A percentile compares a stretch with the other conserved stretches of the same genome.
These are phyloP conservation scores for Aschersonia sp. DNA, from an alignment of 2,329 filamentous ascomycete species.

Conservation along the genomic window DNA sequence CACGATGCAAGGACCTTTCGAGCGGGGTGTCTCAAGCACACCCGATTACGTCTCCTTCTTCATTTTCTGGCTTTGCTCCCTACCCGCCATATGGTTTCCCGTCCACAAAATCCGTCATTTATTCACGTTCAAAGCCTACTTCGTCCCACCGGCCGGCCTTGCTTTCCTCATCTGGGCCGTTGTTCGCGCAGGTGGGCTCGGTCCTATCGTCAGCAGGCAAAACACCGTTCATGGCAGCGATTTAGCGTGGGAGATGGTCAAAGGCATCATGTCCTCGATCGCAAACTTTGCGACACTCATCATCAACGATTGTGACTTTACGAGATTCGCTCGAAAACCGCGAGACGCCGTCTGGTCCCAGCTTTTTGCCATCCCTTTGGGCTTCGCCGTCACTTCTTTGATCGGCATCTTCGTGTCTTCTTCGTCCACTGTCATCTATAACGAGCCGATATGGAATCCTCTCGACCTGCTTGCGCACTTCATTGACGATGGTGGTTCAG, in stretches of 20 bases:
- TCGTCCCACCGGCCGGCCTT: slow-evolving; percentile 72
- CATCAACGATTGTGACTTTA: slow-evolving; percentile 69
- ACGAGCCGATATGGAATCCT: slow-evolving; percentile 58
- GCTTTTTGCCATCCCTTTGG: slow-evolving; percentile 55
- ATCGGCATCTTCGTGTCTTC: slow-evolving; percentile 71
- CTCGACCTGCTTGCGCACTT: slow-evolving; percentile 52
- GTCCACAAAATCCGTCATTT: slow-evolving; percentile 80
- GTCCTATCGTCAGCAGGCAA: slow-evolving; percentile 63
- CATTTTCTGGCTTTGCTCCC: slow-evolving; percentile 68
- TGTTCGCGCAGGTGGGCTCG: slow-evolving; percentile 66
- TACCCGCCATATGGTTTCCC: slow-evolving; percentile 80
- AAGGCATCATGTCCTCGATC: slow-evolving; percentile 77
- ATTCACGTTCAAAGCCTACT: slow-evolving; percentile 78
- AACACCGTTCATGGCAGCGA: slow-evolving; percentile 48
- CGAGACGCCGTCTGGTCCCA: slow-evolving; percentile 70
- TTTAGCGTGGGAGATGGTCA: slow-evolving; percentile 70
- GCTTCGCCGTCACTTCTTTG: slow-evolving; percentile 69
- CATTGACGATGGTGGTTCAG: slow-evolving; percentile 53
- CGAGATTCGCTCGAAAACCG: slow-evolving; percentile 67
- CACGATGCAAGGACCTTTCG: slow-evolving; percentile 53
- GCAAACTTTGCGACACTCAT: slow-evolving; percentile 87
- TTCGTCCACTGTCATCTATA: slow-evolving; percentile 54
- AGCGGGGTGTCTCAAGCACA: slow-evolving; percentile 51
- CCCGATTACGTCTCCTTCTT: slow-evolving; percentile 70
- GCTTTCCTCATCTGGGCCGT: slow-evolving; percentile 82